Evolutionary conservation across 2,329 filamentous ascomycete species (phyloP).

Genomic region (Ophiosphaerella korrae): DNA sequence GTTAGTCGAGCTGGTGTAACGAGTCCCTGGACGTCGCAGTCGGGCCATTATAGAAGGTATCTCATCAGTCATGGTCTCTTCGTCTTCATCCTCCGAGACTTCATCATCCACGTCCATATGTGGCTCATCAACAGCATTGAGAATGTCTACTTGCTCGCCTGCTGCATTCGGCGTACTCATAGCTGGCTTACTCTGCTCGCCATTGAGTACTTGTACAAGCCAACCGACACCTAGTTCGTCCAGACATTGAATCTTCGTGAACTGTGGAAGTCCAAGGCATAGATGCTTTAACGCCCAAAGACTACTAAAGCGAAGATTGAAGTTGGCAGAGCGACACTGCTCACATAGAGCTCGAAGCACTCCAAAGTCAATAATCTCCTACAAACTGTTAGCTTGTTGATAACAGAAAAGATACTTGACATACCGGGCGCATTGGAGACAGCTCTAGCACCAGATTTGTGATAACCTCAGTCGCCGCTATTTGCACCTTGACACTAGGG

Average conservation of each 20-base stretch:
- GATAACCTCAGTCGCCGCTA: constrained; percentile 82
- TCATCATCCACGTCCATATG: constrained; percentile 50
- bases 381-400: constrained; percentile 13
- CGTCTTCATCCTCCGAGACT: constrained; percentile 48
- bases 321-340: constrained; percentile 80
- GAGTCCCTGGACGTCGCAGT: constrained; percentile 44
- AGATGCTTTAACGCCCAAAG: constrained; percentile 95
- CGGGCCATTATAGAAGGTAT: constrained; percentile 44
- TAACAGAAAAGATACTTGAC: constrained; percentile 36
- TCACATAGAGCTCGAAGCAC: constrained; percentile 79
- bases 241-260: constrained; percentile 77
- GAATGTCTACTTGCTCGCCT: constrained; percentile 64
- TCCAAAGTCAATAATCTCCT: constrained; percentile 72
- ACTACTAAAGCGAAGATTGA: constrained; percentile 80
- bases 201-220: constrained; percentile 78
- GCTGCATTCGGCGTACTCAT: constrained; percentile 65
- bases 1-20: constrained; percentile 41
- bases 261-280: constrained; percentile 71
- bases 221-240: constrained; percentile 78
- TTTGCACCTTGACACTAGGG: constrained; percentile 76
- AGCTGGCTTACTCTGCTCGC: constrained; percentile 53
- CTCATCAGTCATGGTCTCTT: constrained; percentile 54
- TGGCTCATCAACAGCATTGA: constrained; percentile 58
- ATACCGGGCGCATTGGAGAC: constrained; percentile 86
- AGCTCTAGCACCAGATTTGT: constrained; percentile 87